phyloP scores from a whole-genome alignment of 441 rosid species.

The Brassica balearica region DNA sequence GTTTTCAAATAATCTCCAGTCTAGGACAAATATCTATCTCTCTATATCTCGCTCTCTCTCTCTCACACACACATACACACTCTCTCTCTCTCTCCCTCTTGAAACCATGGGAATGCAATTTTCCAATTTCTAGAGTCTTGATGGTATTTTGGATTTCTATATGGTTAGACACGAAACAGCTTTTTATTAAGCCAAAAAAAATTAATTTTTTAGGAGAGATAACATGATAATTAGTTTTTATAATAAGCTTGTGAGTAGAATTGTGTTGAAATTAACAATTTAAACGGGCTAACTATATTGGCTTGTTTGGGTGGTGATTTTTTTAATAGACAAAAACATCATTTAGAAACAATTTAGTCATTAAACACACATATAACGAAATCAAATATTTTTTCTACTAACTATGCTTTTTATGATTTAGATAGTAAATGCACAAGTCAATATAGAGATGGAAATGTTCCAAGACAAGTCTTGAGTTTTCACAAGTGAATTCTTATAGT shows the following conservation, averaged over 20 bases:
- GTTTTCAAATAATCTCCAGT: no score
- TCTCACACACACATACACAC: not conserved
- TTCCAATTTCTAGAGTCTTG: not conserved
- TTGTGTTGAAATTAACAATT: not conserved
- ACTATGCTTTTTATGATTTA: slow-evolving; percentile 86
- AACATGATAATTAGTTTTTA: not conserved
- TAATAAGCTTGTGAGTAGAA: not conserved
- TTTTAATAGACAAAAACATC: not conserved
- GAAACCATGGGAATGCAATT: not conserved
- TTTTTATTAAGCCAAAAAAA: not conserved
- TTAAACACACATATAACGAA: not conserved
- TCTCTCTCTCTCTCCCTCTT: not conserved
- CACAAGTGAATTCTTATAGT: not conserved
- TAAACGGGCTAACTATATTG: not conserved
- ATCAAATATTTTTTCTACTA: slow-evolving; percentile 25
- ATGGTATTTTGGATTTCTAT: not conserved
- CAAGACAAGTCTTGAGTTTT: no score
- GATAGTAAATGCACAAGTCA: not conserved
- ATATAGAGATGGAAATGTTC: not conserved
- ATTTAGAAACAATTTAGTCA: not conserved
- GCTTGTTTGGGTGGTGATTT: not conserved
- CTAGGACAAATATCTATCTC: no score
- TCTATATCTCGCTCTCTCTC: not conserved
- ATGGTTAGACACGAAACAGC: not conserved
- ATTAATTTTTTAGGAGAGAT: not conserved